Base-by-base conservation (phyloP, 495 filamentous ascomycete genomes). In the Hypomontagnella monticulosa region DNA sequence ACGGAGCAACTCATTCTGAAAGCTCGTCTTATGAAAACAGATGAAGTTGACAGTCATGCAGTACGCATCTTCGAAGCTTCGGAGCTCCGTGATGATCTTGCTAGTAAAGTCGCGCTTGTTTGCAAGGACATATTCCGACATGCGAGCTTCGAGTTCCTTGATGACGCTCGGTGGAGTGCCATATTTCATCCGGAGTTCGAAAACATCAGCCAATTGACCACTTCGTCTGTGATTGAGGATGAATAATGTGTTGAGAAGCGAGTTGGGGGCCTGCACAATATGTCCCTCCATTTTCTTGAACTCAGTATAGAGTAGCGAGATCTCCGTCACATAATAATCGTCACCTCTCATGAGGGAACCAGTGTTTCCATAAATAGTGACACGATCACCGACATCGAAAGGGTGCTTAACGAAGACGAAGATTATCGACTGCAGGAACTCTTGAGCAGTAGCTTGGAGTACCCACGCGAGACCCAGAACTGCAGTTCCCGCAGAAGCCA, bases 281-380 rank as follows among this genome's bases (percentile, higher is more conserved):
- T 97, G 93, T 10, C 94, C 94, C 71, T 97, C 89, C 88, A 97
- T 93, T 79, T 97, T 98, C 80, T 97, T 97, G 81, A 97, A 97
- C 71, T 97, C 95, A 23, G 95, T 97, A 71, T 93, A 97, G 8
- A 99, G 85, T n/a, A 98, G 81, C 6, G 93, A 89, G 42, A 97
- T 93, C 65, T 97, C 91, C 56, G 96, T 93, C 52, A 99, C 93
- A 61, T 97, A 96, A 78, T 97, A 97, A 69, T 97, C 93, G 71
- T 97, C 93, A 19, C 93, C 93, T 14, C 84, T 81, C 73, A 92
- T 84, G 12, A 82, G 70, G 20, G 87, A 82, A 58, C 94, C 95
- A 0, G 94, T 88, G 72, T 96, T 97, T 42, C 93, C 93, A 68
- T 97, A 97, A 30, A 98, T 84, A 15, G 91, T 91, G 2, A 98